Base-by-base conservation (phyloP, 805 yeast species). In the Candida incommunis region DNA sequence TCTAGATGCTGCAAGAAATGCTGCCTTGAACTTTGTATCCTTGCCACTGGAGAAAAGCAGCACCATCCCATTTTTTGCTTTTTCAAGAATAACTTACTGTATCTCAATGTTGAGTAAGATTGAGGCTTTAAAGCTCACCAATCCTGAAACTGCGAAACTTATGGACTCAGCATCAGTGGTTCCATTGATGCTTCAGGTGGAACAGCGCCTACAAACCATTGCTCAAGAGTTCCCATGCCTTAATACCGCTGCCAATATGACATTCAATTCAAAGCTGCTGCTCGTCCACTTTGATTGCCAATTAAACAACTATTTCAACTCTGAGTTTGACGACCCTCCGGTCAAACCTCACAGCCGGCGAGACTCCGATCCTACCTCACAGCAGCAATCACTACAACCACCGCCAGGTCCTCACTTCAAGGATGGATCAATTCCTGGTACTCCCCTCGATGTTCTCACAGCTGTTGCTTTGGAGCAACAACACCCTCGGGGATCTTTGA, bases 1-100 rank as follows among this genome's bases (percentile, higher is more conserved):
- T 23, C 44, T 44, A 20, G 34, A 44, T 2, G 48, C 54, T 2
- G 43, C 47, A 13, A 37, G 49, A 13, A 43, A 37, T 7, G 45
- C 49, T 4, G 40, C 54, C 13, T 49, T 50, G 34, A 18, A 43
- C 2, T 47, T 49, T 20, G 40, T 34, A 3, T 26, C 22, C 21
- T 40, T 35, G 48, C 52, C 67, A 2, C 62, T 65, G 4, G 68
- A 64, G 21, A 63, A 67, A 18, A 62, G 78, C 11, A 70, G 79
- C 0, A 60, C 69, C 2, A 62, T 74, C 45, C 88, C 88, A 18
- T 23, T 41, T 47, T 54, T 49, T 41, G 46, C 44, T 18, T 53
- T 46, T 23, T 45, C 57, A 2, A 21, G 59, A 34, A 40, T 55
- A 42, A 46, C 53, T 1, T 55, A 50, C 43, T 47, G 56, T 21